These are phyloP conservation scores for Colletotrichum coccodes DNA, from an alignment of 2,329 filamentous ascomycete species.

Conservation along the genomic window DNA sequence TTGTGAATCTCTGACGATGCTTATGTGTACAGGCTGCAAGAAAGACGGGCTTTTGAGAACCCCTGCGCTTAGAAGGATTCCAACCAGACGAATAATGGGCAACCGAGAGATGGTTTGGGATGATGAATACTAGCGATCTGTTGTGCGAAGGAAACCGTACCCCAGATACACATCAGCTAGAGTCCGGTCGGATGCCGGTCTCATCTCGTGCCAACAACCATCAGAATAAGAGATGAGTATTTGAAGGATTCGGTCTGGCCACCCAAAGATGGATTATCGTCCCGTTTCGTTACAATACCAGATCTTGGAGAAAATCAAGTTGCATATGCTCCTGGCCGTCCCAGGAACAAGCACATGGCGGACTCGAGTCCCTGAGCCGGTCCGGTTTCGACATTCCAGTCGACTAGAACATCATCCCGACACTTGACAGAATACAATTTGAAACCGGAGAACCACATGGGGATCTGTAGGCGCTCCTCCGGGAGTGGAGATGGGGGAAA, in stretches of 20 bases:
- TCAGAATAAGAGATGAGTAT: neutral
- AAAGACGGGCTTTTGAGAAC: too few species aligned
- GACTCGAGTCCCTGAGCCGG: neutral
- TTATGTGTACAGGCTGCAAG: too few species aligned
- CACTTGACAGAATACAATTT: neutral
- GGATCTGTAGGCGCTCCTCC: neutral
- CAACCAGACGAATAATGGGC: too few species aligned
- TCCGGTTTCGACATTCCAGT: neutral
- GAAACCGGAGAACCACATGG: conserved; percentile 3
- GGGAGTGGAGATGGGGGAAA: neutral
- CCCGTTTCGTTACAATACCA: neutral
- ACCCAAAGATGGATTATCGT: neutral
- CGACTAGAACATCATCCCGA: neutral
- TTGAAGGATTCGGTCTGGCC: neutral
- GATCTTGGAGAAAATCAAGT: neutral
- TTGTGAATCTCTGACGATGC: too few species aligned
- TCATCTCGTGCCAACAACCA: neutral
- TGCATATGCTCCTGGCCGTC: neutral
- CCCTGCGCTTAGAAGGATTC: too few species aligned
- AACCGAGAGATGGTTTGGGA: too few species aligned
- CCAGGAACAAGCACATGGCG: neutral
- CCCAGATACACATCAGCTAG: neutral
- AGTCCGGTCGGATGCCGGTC: neutral
- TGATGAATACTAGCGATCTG: too few species aligned
- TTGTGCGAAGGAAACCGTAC: neutral